phyloP scores from a whole-genome alignment of 805 yeast species.

The Zygosaccharomyces gambellarensis region DNA sequence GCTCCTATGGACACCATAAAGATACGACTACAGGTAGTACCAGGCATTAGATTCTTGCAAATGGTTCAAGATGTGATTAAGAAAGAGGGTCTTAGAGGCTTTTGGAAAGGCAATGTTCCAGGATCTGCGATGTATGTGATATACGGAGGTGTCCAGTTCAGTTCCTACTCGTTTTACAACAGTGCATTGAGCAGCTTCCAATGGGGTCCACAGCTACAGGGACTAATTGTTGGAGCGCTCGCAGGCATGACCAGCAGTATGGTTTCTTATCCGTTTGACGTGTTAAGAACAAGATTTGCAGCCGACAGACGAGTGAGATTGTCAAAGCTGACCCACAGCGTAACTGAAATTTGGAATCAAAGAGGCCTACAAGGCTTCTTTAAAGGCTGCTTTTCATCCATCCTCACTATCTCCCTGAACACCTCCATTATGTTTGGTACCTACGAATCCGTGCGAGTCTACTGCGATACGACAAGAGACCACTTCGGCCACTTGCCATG shows the following conservation, averaged over 20 bases:
- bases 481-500: slow-evolving; percentile 22
- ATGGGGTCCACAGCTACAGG: slow-evolving; percentile 30
- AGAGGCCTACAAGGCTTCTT: slow-evolving; percentile 48
- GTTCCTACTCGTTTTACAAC: slow-evolving; percentile 59
- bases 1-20: slow-evolving; percentile 35
- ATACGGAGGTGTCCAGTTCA: slow-evolving; percentile 83
- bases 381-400: slow-evolving; percentile 45
- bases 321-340: slow-evolving; percentile 22
- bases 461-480: slow-evolving; percentile 32
- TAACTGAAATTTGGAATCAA: slow-evolving; percentile 31
- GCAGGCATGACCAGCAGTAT: slow-evolving; percentile 75
- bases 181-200: slow-evolving; percentile 26
- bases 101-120: slow-evolving; percentile 97
- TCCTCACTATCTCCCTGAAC: slow-evolving; percentile 61
- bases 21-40: slow-evolving; percentile 28
- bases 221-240: slow-evolving; percentile 60
- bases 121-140: slow-evolving; percentile 81
- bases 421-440: slow-evolving; percentile 73
- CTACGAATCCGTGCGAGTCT: slow-evolving; percentile 44
- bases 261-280: slow-evolving; percentile 82
- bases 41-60: slow-evolving; percentile 12
- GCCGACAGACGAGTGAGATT: slow-evolving; percentile 44
- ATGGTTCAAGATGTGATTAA: slow-evolving; percentile 42
- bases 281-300: slow-evolving; percentile 80
- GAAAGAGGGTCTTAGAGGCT: slow-evolving; percentile 65